Evolutionary conservation across 208 protist species (phyloP).

Genomic region (Trypanosoma caninum): DNA sequence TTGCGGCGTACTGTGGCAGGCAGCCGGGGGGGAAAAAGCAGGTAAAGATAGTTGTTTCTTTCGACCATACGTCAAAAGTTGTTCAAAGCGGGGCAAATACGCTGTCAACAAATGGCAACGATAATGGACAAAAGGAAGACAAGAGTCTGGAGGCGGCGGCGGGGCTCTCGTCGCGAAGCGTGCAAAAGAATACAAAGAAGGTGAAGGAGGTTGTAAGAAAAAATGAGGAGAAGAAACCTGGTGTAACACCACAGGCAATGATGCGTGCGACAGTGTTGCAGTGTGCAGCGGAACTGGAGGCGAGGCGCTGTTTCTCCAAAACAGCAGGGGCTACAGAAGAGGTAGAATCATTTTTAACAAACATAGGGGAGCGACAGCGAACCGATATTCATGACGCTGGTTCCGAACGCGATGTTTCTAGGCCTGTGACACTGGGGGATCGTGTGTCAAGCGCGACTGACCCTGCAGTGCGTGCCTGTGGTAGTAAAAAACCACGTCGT

Average conservation of each 20-base stretch:
- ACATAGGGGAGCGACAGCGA: too few relatives aligned
- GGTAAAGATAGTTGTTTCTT: conserved; percentile 21
- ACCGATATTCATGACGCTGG: too few relatives aligned
- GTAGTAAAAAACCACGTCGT: too few relatives aligned
- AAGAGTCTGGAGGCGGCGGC: background rate
- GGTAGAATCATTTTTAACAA: too few relatives aligned
- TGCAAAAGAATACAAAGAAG: background rate
- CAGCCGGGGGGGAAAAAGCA: conserved; percentile 17
- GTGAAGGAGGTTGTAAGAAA: background rate
- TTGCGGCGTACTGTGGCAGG: conserved; percentile 21
- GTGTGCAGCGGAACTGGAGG: conserved; percentile 15
- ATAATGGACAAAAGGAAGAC: background rate
- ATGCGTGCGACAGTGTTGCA: conserved; percentile 13
- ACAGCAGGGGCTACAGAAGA: conserved; percentile 7
- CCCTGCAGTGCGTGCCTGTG: too few relatives aligned
- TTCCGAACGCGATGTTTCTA: too few relatives aligned
- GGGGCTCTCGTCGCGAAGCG: background rate
- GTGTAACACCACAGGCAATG: background rate
- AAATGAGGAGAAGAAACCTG: background rate
- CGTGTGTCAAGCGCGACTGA: too few relatives aligned
- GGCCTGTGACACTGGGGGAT: too few relatives aligned
- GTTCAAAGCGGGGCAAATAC: background rate
- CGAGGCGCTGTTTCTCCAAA: background rate
- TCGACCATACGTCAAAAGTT: too few relatives aligned
- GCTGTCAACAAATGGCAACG: background rate